Percentiles rank a stretch among this genome's conserved stretches.
These are phyloP conservation scores for Cryptococcus floricola DNA, from an alignment of 1,284 basidiomycete species.

Conservation along the genomic window DNA sequence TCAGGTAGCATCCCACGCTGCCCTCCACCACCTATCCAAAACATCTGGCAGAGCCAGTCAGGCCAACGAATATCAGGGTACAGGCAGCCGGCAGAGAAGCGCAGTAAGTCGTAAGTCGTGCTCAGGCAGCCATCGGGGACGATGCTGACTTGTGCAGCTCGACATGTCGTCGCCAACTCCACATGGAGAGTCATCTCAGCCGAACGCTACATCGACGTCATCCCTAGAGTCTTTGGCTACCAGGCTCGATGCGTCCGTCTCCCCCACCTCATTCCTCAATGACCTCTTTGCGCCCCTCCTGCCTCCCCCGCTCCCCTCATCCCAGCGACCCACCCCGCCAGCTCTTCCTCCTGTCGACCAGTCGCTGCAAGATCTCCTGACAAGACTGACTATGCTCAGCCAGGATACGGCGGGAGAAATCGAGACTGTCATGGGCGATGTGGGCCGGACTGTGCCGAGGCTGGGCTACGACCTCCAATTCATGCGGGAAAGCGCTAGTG, in stretches of 20 bases:
- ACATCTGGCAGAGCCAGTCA: too few species aligned
- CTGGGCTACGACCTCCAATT: conserved; percentile 90
- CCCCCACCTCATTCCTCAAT: conserved; percentile 47
- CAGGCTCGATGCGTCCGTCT: conserved; percentile 32
- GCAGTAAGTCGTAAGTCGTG: too few species aligned
- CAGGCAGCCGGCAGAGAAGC: too few species aligned
- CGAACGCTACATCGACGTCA: conserved; percentile 14
- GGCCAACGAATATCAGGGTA: too few species aligned
- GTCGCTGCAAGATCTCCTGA: conserved; percentile 66
- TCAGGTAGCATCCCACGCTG: neutral
- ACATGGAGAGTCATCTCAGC: conserved; percentile 1
- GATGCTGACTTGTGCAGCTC: too few species aligned
- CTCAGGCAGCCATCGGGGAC: too few species aligned
- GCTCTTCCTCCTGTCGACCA: conserved; percentile 68
- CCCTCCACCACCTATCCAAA: neutral
- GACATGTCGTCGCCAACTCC: neutral
- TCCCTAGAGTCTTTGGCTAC: conserved; percentile 35
- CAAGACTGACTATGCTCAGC: conserved; percentile 71
- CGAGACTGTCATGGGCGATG: conserved; percentile 82
- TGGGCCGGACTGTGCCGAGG: conserved; percentile 79
- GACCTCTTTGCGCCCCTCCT: conserved; percentile 32
- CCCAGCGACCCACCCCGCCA: conserved; percentile 18
- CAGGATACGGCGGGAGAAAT: conserved; percentile 80
- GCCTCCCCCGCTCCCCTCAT: conserved; percentile 14
- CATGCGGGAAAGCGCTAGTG: conserved; percentile 81